phyloP scores from a whole-genome alignment of 139 green algal species.

The Tetradesmus lagerheimii region DNA sequence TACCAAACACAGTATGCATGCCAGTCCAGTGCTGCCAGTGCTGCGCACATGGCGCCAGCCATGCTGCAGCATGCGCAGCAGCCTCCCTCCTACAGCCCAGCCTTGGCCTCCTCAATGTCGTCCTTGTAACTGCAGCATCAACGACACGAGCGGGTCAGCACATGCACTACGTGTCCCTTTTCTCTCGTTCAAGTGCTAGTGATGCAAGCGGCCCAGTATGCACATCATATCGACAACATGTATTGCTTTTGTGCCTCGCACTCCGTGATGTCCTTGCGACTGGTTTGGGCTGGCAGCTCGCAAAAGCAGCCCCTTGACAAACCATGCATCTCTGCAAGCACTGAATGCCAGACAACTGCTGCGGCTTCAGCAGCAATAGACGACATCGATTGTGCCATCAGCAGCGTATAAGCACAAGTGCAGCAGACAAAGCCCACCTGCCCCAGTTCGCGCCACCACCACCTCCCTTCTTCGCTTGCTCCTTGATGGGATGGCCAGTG shows the following conservation, averaged over 20 bases:
- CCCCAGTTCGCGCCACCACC: constrained; percentile 29
- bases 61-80: too few relatives aligned
- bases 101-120: constrained; percentile 27
- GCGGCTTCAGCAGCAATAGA: too few relatives aligned
- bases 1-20: too few relatives aligned
- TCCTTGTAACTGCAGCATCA: constrained; percentile 29
- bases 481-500: constrained; percentile 28
- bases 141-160: not conserved
- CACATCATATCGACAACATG: not conserved
- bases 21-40: too few relatives aligned
- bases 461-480: constrained; percentile 28
- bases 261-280: too few relatives aligned
- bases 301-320: too few relatives aligned
- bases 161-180: too few relatives aligned
- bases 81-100: not conserved
- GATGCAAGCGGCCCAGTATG: not conserved
- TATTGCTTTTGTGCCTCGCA: not conserved
- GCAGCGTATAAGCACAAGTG: not conserved
- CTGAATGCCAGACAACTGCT: not conserved
- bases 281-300: too few relatives aligned
- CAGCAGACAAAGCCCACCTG: not conserved
- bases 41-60: too few relatives aligned
- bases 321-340: too few relatives aligned
- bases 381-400: not conserved
- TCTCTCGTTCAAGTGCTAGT: too few relatives aligned